Base-by-base conservation (phyloP, 2,329 filamentous ascomycete species). In the Penicillium sp. region DNA sequence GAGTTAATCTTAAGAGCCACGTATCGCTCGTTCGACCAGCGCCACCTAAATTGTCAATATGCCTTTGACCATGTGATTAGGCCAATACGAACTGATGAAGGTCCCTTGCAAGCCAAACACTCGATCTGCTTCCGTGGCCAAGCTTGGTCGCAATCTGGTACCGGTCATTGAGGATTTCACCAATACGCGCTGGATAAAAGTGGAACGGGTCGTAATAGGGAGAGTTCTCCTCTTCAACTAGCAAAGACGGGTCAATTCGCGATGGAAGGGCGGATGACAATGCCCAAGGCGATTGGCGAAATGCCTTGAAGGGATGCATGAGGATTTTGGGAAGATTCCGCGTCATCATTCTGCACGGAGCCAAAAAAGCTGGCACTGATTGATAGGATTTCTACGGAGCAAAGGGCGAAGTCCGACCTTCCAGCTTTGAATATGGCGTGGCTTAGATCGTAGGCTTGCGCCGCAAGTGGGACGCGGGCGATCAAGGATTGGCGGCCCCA, bases 1-100 rank as follows among this genome's bases (percentile, higher is more conserved):
- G 69, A 51, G 42, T 68, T 69, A 31, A 71, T 63, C 48, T 73
- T 74, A 50, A 74, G 55, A 44, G 69, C 67, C 36, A 73, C 66
- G 55, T 71, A 72, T 59, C 41, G 55, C 41, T 62, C 59, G 36
- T 46, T 55, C n/a, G 53, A 39, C 64, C 61, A 69, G 39, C 61
- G 57, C 64, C 66, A 67, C 56, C 62, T 68, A 36, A 24, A 51
- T 29, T 44, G 21, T 49, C 44, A 60, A 18, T 38, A 34, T 49
- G 21, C 47, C 41, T 18, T 29, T 32, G 18, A 41, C 44, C 21
- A 27, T 36, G 21, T 11, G 16, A 48, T 39, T 45, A 40, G 38
- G 21, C n/a, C 13, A 39, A 41, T 44, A 63, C 61, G 31, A 45
- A 68, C 62, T 59, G 56, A 47, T 63, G 29, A 38, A 67, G 58